A percentile compares a stretch with the other conserved stretches of the same genome.
These are phyloP conservation scores for Sporothrix luriei DNA, from an alignment of 2,329 filamentous ascomycete species.

Conservation along the genomic window DNA sequence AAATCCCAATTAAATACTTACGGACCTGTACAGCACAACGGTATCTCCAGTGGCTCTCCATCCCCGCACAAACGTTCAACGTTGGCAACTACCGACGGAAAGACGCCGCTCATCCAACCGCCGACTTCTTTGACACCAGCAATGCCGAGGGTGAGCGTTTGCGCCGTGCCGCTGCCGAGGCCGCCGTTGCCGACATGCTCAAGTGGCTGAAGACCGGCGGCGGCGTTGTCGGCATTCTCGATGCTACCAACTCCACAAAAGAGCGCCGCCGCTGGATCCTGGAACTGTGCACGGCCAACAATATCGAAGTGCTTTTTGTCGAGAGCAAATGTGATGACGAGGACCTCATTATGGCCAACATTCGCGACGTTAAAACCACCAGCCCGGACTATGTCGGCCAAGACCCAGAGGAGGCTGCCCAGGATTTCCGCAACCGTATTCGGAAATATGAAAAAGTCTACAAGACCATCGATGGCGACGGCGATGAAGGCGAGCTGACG, in stretches of 20 bases:
- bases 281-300: slow-evolving; percentile 72
- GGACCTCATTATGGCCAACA: slow-evolving; percentile 96
- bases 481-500: slow-evolving; percentile 80
- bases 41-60: slow-evolving; percentile 95
- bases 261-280: slow-evolving; percentile 87
- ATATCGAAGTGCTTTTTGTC: slow-evolving; percentile 90
- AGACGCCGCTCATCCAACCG: slow-evolving; percentile 84
- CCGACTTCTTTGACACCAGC: slow-evolving; percentile 91
- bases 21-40: slow-evolving; percentile 67
- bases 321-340: slow-evolving; percentile 97
- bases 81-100: slow-evolving; percentile 93
- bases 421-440: slow-evolving; percentile 92
- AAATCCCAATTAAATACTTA: slow-evolving; percentile 1
- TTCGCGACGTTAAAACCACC: slow-evolving; percentile 94
- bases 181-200: slow-evolving; percentile 90
- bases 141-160: slow-evolving; percentile 90
- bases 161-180: slow-evolving; percentile 84
- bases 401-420: slow-evolving; percentile 86
- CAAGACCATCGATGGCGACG: slow-evolving; percentile 80
- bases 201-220: slow-evolving; percentile 83
- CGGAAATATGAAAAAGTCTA: slow-evolving; percentile 98
- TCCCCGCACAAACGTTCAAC: slow-evolving; percentile 93
- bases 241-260: slow-evolving; percentile 96
- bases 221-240: slow-evolving; percentile 88
- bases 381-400: slow-evolving; percentile 93